Conservation (phyloP, 2,329 filamentous ascomycete genomes). For the Cytospora leucostoma region DNA sequence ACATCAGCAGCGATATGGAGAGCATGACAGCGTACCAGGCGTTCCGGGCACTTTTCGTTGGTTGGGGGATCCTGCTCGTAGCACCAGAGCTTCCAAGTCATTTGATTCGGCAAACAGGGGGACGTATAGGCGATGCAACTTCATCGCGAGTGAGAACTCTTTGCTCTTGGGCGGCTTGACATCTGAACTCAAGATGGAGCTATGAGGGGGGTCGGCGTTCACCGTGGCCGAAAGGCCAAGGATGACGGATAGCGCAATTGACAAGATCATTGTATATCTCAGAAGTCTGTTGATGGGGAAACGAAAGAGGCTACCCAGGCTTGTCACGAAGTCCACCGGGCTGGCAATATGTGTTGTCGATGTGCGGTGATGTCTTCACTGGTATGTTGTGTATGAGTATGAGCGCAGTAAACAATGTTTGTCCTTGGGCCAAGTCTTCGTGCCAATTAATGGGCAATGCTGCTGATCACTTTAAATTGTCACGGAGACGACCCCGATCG, state of each 20-base stretch:
- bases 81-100: background rate
- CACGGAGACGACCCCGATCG: too few species aligned
- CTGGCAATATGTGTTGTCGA: too few species aligned
- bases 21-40: background rate
- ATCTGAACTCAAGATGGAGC: background rate
- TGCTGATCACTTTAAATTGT: too few species aligned
- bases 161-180: background rate
- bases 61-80: background rate
- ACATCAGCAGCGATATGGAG: background rate
- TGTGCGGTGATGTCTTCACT: too few species aligned
- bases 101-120: conserved; percentile 13
- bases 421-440: too few species aligned
- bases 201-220: background rate
- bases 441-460: too few species aligned
- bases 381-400: too few species aligned
- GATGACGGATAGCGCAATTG: background rate
- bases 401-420: too few species aligned
- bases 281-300: background rate
- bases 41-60: background rate
- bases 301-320: background rate
- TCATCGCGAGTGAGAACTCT: conserved; percentile 21
- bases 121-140: conserved; percentile 5
- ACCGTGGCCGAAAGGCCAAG: background rate
- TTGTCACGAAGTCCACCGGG: background rate
- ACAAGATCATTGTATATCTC: background rate